A percentile compares a stretch with the other conserved stretches of the same genome.
These are phyloP conservation scores for Coemansia sp. DNA, from an alignment of 192 early-diverging fungal genomes.

Conservation along the genomic window DNA sequence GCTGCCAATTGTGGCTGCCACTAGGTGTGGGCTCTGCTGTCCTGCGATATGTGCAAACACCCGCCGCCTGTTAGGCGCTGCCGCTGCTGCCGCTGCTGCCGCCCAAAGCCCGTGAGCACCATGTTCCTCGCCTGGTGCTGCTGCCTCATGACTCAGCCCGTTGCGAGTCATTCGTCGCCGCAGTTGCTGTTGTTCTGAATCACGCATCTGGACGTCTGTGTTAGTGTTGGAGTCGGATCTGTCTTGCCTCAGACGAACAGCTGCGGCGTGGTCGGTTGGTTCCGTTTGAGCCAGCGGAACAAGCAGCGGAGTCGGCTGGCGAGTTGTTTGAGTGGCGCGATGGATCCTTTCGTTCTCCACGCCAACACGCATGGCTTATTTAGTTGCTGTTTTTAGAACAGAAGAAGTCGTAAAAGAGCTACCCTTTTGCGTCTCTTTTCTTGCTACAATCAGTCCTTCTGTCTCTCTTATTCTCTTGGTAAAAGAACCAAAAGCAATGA, in stretches of 20 bases:
- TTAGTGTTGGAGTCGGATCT: neutral
- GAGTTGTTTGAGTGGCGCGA: neutral
- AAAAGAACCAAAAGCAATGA: neutral
- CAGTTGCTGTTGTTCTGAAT: slow-evolving; percentile 3
- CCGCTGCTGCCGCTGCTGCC: slow-evolving; percentile 5
- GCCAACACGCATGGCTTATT: slow-evolving; percentile 18
- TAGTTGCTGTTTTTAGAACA: neutral
- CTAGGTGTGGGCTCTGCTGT: slow-evolving; percentile 8
- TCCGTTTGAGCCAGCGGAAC: slow-evolving; percentile 4
- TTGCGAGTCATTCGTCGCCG: neutral
- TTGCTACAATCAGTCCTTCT: no score
- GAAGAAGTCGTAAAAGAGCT: no score
- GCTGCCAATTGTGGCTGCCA: neutral
- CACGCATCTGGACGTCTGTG: neutral
- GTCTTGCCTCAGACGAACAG: neutral
- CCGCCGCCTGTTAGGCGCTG: slow-evolving; percentile 21
- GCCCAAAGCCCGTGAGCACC: neutral
- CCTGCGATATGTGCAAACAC: slow-evolving; percentile 45
- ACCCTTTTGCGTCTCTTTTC: no score
- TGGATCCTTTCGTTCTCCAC: slow-evolving; percentile 4
- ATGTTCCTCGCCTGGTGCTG: neutral
- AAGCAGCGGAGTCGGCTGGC: neutral
- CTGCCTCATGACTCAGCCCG: neutral
- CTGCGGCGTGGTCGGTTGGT: neutral
- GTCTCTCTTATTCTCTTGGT: no score